Evolutionary conservation across 108 stramenopile species (phyloP).

Genomic region (Chaetoceros muelleri): DNA sequence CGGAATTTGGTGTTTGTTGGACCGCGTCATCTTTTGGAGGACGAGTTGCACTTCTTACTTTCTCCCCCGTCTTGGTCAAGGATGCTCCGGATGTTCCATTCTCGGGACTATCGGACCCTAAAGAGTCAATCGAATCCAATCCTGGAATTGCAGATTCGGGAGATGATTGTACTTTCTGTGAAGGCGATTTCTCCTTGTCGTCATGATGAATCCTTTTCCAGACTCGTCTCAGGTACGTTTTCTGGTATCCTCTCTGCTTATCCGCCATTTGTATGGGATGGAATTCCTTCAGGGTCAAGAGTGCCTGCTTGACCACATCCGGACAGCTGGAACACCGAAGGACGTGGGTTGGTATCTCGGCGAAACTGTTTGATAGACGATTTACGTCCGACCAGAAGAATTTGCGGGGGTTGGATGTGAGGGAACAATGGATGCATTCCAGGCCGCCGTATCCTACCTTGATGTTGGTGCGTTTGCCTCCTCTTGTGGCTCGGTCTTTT

Average conservation of each 20-base stretch:
- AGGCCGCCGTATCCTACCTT: conserved; percentile 76
- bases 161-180: conserved; percentile 7
- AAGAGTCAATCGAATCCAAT: not conserved
- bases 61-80: not conserved
- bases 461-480: conserved; percentile 80
- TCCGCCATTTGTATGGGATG: conserved; percentile 71
- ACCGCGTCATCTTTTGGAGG: not conserved
- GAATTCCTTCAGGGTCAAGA: conserved; percentile 48
- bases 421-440: conserved; percentile 70
- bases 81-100: not conserved
- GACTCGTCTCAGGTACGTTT: conserved; percentile 81
- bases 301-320: conserved; percentile 47
- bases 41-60: not conserved
- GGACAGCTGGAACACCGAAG: conserved; percentile 73
- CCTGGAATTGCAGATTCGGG: not conserved
- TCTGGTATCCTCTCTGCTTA: conserved; percentile 77
- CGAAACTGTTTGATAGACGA: conserved; percentile 80
- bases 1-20: not conserved
- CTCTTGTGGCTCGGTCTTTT: conserved; percentile 77
- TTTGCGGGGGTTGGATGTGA: conserved; percentile 52
- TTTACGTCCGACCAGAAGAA: conserved; percentile 88
- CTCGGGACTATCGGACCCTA: not conserved
- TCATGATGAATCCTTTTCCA: conserved; percentile 77
- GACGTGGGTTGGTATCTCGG: conserved; percentile 80
- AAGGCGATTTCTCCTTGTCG: conserved; percentile 21